A percentile compares a stretch with the other conserved stretches of the same genome.
Conservation (phyloP, 495 filamentous ascomycete genomes). For the Aspergillus coremiiformis region DNA sequence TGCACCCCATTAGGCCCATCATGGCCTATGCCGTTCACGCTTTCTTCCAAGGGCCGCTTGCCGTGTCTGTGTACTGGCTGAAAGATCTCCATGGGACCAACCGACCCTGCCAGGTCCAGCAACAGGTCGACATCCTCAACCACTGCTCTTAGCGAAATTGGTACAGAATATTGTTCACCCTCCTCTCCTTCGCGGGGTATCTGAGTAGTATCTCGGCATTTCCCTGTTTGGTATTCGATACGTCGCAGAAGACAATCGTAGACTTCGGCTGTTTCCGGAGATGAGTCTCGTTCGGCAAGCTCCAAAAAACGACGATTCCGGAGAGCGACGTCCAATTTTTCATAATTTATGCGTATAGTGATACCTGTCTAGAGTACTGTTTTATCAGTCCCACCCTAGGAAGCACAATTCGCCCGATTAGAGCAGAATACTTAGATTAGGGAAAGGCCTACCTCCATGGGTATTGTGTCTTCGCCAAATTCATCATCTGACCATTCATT, state of each 20-base stretch:
- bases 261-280: conserved; percentile 53
- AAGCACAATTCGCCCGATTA: background rate
- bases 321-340: conserved; percentile 72
- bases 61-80: conserved; percentile 21
- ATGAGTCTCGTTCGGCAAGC: conserved; percentile 49
- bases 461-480: conserved; percentile 27
- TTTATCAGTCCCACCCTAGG: background rate
- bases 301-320: conserved; percentile 69
- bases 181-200: conserved; percentile 48
- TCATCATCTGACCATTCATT: conserved; percentile 39
- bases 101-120: conserved; percentile 32
- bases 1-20: conserved; percentile 19
- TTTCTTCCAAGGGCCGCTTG: conserved; percentile 35
- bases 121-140: conserved; percentile 34
- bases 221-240: conserved; percentile 58
- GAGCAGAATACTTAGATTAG: background rate
- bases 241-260: conserved; percentile 64
- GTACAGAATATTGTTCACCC: conserved; percentile 32
- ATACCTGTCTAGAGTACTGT: conserved; percentile 41
- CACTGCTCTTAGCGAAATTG: conserved; percentile 31
- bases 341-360: conserved; percentile 74
- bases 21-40: conserved; percentile 28
- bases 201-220: conserved; percentile 59
- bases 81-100: conserved; percentile 28
- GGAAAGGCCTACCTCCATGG: conserved; percentile 32